Conservation (phyloP, 306 rosid genomes). For the Spatholobus suberectus region DNA sequence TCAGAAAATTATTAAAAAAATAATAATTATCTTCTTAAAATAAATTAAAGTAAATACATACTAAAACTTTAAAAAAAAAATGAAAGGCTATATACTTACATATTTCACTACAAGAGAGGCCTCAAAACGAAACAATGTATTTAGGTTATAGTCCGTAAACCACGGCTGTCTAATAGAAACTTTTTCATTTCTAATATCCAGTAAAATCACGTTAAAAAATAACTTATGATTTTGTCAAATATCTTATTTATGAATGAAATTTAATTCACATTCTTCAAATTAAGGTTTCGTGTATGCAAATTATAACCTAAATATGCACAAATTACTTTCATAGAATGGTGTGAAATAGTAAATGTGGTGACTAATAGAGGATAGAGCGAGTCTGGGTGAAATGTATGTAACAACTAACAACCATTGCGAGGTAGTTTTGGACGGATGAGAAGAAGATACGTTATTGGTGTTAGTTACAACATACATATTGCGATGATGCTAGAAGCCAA, state of each 20-base stretch:
- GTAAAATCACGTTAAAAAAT: background rate
- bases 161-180: background rate
- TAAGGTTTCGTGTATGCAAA: background rate
- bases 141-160: background rate
- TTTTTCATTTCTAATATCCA: background rate
- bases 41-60: no score
- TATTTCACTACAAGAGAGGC: background rate
- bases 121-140: background rate
- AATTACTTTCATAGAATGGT: background rate
- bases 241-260: background rate
- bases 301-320: background rate
- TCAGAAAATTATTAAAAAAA: background rate
- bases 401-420: background rate
- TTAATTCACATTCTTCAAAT: background rate
- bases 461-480: constrained; percentile 43
- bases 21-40: no score
- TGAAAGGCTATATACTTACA: no score
- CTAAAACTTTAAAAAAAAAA: background rate
- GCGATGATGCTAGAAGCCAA: constrained; percentile 24
- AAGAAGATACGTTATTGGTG: constrained; percentile 23
- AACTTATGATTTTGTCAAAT: background rate
- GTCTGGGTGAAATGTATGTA: background rate
- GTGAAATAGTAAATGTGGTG: background rate
- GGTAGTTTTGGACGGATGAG: constrained; percentile 19
- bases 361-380: background rate